A percentile compares a stretch with the other conserved stretches of the same genome.
Conservation (phyloP, 768 basidiomycete genomes). For the Hemileccinum rubropunctum region DNA sequence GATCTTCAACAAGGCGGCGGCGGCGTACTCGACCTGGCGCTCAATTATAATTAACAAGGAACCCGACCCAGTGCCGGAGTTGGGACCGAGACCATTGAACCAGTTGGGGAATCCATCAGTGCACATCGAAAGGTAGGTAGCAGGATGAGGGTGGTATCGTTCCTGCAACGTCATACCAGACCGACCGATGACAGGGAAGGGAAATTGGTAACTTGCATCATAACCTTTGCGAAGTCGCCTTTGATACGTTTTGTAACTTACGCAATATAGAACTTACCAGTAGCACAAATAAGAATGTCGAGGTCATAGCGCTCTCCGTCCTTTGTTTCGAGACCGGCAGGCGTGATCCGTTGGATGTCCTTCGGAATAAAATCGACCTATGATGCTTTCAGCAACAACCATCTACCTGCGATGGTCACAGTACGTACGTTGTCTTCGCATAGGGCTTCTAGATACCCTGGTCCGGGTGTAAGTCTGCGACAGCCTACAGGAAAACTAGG, state of each 20-base stretch:
- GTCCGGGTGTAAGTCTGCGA: slow-evolving; percentile 64
- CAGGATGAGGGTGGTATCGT: slow-evolving; percentile 54
- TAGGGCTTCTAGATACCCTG: slow-evolving; percentile 65
- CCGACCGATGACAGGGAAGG: slow-evolving; percentile 54
- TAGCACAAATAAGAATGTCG: slow-evolving; percentile 63
- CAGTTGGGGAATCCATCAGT: slow-evolving; percentile 70
- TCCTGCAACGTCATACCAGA: slow-evolving; percentile 49
- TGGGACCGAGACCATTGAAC: slow-evolving; percentile 58
- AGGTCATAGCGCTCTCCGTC: slow-evolving; percentile 55
- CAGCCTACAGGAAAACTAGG: slow-evolving; percentile 59
- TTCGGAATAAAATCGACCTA: slow-evolving; percentile 47
- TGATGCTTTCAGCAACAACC: not conserved
- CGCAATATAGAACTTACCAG: slow-evolving; percentile 32
- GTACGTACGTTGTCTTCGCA: slow-evolving; percentile 51
- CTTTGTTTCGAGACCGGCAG: slow-evolving; percentile 51
- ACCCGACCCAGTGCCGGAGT: slow-evolving; percentile 52
- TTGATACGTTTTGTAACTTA: not conserved
- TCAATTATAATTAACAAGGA: slow-evolving; percentile 56
- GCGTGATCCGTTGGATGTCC: slow-evolving; percentile 47
- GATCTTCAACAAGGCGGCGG: slow-evolving; percentile 54
- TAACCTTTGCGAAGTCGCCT: slow-evolving; percentile 24
- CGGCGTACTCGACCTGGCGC: slow-evolving; percentile 54
- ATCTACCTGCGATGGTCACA: not conserved
- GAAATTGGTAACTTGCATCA: slow-evolving; percentile 46
- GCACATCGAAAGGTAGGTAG: slow-evolving; percentile 55